Evolutionary conservation across 2,329 filamentous ascomycete species (phyloP).

Genomic region (Phaeosphaeriaceae sp.): DNA sequence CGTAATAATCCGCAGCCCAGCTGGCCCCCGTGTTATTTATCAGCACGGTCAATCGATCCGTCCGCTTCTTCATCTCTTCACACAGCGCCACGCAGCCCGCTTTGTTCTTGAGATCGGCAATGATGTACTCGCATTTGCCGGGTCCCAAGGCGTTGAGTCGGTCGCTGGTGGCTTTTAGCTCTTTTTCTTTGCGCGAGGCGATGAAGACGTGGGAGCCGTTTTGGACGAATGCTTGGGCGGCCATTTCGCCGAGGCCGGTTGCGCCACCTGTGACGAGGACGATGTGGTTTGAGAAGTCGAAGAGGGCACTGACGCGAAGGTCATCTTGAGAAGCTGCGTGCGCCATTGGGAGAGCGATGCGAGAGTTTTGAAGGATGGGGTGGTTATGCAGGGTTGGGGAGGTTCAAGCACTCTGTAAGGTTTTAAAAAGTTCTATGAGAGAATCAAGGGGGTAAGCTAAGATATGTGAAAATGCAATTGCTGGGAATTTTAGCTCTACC

Average conservation of each 20-base stretch:
- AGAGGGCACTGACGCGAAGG: conserved; percentile 42
- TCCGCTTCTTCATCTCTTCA: conserved; percentile 55
- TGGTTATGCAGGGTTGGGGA: neutral
- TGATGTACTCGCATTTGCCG: conserved; percentile 58
- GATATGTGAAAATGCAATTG: neutral
- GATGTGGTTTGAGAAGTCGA: conserved; percentile 47
- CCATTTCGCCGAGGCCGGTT: conserved; percentile 61
- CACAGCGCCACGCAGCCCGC: conserved; percentile 57
- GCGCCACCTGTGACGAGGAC: conserved; percentile 60
- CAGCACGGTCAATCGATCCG: conserved; percentile 54
- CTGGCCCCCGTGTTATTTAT: conserved; percentile 62
- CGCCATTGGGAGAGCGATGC: conserved; percentile 27
- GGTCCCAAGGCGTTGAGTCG: conserved; percentile 60
- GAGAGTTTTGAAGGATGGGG: too few relatives aligned
- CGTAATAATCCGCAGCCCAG: conserved; percentile 63
- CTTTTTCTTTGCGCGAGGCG: conserved; percentile 59
- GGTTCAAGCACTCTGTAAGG: neutral
- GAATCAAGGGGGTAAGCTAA: neutral
- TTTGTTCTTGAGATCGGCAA: conserved; percentile 60
- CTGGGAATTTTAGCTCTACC: conserved; percentile 1
- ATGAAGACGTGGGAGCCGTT: conserved; percentile 62
- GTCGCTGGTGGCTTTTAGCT: conserved; percentile 54
- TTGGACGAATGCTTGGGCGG: conserved; percentile 60
- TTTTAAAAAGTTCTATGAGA: conserved; percentile 1
- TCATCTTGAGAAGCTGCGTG: conserved; percentile 41